Evolutionary conservation across 106 monocot genomes (phyloP).

Genomic region (Platanthera guangdongensis): DNA sequence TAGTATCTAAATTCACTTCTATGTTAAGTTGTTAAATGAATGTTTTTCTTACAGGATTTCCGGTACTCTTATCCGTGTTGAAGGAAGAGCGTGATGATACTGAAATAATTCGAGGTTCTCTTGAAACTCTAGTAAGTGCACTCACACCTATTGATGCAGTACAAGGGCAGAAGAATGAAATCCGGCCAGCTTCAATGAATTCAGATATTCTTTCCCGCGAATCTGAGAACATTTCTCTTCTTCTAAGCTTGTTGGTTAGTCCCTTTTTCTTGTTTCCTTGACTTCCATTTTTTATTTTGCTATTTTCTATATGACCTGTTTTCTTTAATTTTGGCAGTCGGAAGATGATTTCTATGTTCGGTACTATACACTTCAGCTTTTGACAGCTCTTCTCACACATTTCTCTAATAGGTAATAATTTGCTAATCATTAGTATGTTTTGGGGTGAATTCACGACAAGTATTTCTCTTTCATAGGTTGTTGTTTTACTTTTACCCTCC

Average conservation of each 20-base stretch:
- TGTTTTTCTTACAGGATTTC: conserved; percentile 53
- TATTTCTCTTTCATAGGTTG: not conserved
- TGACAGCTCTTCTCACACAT: conserved; percentile 90
- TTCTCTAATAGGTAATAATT: conserved; percentile 59
- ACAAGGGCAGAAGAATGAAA: conserved; percentile 53
- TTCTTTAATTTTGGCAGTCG: conserved; percentile 40
- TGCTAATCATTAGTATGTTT: not conserved
- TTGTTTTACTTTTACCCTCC: conserved; percentile 4
- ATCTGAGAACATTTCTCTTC: conserved; percentile 86
- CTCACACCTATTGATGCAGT: conserved; percentile 73
- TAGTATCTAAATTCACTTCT: not conserved
- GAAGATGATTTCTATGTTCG: conserved; percentile 96
- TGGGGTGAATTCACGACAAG: not conserved
- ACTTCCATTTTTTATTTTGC: not conserved
- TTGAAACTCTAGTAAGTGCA: conserved; percentile 94
- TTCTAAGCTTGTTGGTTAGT: conserved; percentile 83
- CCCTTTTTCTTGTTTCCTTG: conserved; percentile 10
- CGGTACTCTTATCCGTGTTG: conserved; percentile 66
- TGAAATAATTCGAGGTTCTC: conserved; percentile 77
- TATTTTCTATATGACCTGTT: not conserved
- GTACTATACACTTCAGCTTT: conserved; percentile 98
- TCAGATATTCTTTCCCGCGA: conserved; percentile 88
- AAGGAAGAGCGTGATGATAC: conserved; percentile 94
- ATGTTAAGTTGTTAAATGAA: not conserved
- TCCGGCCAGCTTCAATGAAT: conserved; percentile 84